Conservation (phyloP, 139 green algal species). For the Chlorella sp. region DNA sequence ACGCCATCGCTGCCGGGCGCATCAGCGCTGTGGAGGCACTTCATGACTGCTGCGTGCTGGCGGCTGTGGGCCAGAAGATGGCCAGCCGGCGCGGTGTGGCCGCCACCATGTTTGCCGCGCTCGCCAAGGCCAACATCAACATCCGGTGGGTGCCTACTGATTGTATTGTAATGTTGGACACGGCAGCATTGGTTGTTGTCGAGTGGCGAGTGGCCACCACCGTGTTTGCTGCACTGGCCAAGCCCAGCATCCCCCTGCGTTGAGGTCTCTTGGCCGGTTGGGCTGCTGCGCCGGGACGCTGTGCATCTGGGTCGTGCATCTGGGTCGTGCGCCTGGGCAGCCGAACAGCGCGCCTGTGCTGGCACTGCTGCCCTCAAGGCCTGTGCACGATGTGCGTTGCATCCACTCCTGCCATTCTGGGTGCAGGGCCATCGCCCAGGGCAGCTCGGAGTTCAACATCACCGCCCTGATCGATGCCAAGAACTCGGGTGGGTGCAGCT, state of each 20-base stretch:
- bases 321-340: too few relatives aligned
- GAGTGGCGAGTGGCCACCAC: slow-evolving; percentile 91
- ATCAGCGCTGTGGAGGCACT: slow-evolving; percentile 80
- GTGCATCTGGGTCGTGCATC: too few relatives aligned
- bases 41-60: slow-evolving; percentile 90
- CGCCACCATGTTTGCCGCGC: slow-evolving; percentile 93
- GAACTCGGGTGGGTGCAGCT: slow-evolving; percentile 27
- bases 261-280: too few relatives aligned
- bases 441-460: slow-evolving; percentile 96
- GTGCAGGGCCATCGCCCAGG: slow-evolving; percentile 80
- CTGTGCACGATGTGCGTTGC: too few relatives aligned
- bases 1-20: slow-evolving; percentile 73
- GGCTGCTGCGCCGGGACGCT: too few relatives aligned
- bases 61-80: slow-evolving; percentile 95
- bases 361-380: too few relatives aligned
- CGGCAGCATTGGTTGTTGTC: too few relatives aligned
- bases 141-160: slow-evolving; percentile 65
- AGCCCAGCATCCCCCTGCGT: slow-evolving; percentile 91
- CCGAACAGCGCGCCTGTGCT: too few relatives aligned
- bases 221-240: slow-evolving; percentile 94
- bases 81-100: slow-evolving; percentile 80
- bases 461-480: slow-evolving; percentile 92
- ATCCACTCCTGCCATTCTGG: too few relatives aligned
- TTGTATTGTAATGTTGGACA: too few relatives aligned
- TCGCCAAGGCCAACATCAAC: slow-evolving; percentile 95